Percentiles rank a stretch among this genome's conserved stretches.
Conservation (phyloP, 2,329 filamentous ascomycete species). For the Cordyceps cicadae region DNA sequence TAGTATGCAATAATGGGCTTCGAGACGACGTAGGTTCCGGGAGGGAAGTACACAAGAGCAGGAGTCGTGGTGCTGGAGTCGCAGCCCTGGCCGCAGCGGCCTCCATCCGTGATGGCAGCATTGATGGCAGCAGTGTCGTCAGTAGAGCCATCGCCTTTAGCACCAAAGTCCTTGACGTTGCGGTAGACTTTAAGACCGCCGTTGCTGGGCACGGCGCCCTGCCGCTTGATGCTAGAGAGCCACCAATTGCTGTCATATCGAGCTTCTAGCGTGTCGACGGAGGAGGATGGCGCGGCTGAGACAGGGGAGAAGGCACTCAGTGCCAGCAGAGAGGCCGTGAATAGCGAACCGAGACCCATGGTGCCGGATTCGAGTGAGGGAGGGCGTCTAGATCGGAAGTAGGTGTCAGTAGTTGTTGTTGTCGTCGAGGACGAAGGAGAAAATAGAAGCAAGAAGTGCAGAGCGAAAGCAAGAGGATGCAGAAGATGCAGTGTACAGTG, state of each 20-base stretch:
- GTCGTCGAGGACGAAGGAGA: background rate
- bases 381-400: background rate
- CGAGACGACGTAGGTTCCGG: slow-evolving; percentile 77
- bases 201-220: slow-evolving; percentile 53
- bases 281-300: slow-evolving; percentile 10
- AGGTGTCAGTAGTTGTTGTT: background rate
- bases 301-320: slow-evolving; percentile 10
- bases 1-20: slow-evolving; percentile 76
- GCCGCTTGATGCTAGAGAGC: slow-evolving; percentile 60
- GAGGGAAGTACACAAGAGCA: slow-evolving; percentile 84
- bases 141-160: slow-evolving; percentile 56
- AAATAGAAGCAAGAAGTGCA: background rate
- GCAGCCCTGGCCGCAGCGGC: slow-evolving; percentile 72
- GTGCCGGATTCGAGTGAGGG: background rate
- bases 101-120: slow-evolving; percentile 64
- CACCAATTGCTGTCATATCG: slow-evolving; percentile 48
- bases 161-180: slow-evolving; percentile 70
- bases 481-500: background rate
- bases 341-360: slow-evolving; percentile 11
- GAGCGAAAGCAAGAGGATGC: background rate
- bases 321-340: slow-evolving; percentile 12
- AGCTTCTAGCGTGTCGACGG: slow-evolving; percentile 5
- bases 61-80: slow-evolving; percentile 78
- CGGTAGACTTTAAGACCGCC: slow-evolving; percentile 63
- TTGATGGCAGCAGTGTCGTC: slow-evolving; percentile 92